Evolutionary conservation across 2,329 filamentous ascomycete species (phyloP).

Genomic region (Aschersonia sp.): DNA sequence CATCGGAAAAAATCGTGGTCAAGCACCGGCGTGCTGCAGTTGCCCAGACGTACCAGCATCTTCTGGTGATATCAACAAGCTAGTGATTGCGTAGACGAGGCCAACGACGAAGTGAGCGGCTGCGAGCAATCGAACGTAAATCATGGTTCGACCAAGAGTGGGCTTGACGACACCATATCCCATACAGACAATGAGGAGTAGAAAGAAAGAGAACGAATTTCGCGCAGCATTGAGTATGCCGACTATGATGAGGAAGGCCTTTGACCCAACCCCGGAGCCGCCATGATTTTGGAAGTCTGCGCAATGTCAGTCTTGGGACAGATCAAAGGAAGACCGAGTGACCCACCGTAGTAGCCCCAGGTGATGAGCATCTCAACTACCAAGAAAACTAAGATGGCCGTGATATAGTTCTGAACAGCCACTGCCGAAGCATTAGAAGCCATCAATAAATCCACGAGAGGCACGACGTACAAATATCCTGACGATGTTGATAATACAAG

Average conservation of each 20-base stretch:
- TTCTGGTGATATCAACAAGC: slow-evolving; percentile 77
- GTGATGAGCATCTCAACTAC: slow-evolving; percentile 96
- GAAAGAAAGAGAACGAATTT: slow-evolving; percentile 97
- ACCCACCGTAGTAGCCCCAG: slow-evolving; percentile 84
- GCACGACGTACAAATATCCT: slow-evolving; percentile 59
- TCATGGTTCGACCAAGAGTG: slow-evolving; percentile 83
- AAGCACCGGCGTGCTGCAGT: neutral
- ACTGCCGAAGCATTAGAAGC: slow-evolving; percentile 30
- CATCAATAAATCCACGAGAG: neutral
- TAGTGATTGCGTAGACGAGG: slow-evolving; percentile 82
- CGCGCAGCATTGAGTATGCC: slow-evolving; percentile 82
- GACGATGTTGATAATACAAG: slow-evolving; percentile 84
- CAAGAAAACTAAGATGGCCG: slow-evolving; percentile 85
- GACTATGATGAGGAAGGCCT: slow-evolving; percentile 80
- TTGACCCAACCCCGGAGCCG: slow-evolving; percentile 69
- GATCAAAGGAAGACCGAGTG: neutral
- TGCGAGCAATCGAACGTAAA: slow-evolving; percentile 80
- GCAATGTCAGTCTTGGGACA: slow-evolving; percentile 16
- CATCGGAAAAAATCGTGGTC: neutral
- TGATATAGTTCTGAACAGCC: slow-evolving; percentile 97
- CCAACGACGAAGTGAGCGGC: slow-evolving; percentile 91
- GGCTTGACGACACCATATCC: slow-evolving; percentile 96
- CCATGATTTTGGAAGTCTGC: slow-evolving; percentile 83
- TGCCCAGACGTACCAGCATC: slow-evolving; percentile 43
- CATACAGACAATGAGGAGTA: slow-evolving; percentile 97